Conservation (phyloP, 2,329 filamentous ascomycete species). For the Xylaria sp. region DNA sequence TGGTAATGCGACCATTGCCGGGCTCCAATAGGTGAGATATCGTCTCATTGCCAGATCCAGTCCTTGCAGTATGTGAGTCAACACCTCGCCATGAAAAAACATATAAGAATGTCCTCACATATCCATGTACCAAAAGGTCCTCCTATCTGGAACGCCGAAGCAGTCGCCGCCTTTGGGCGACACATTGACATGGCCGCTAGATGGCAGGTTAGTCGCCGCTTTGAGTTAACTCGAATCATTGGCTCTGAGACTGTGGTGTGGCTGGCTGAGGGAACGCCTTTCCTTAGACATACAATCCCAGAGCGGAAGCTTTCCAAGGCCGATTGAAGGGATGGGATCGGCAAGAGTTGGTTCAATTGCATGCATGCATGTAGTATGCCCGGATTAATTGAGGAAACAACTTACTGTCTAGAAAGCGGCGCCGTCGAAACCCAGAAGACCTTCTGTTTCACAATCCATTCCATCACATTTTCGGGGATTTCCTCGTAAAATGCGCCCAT, state of each 20-base stretch:
- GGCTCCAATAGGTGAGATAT: conserved; percentile 74
- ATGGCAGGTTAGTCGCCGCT: neutral
- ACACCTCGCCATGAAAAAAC: neutral
- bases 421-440: conserved; percentile 80
- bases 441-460: conserved; percentile 70
- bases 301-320: neutral
- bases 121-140: conserved; percentile 66
- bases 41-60: conserved; percentile 77
- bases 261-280: neutral
- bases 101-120: conserved; percentile 42
- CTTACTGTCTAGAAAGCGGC: conserved; percentile 54
- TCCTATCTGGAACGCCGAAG: conserved; percentile 43
- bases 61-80: conserved; percentile 41
- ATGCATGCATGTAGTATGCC: neutral
- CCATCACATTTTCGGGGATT: conserved; percentile 51
- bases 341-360: neutral
- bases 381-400: neutral
- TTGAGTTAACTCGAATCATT: neutral
- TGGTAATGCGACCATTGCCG: conserved; percentile 70
- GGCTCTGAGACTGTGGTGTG: neutral
- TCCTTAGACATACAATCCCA: too few species aligned
- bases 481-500: conserved; percentile 42
- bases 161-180: conserved; percentile 73
- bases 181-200: conserved; percentile 69
- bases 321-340: neutral